Conservation (phyloP, 1,139 yeast genomes). For the Kazachstania sp. region DNA sequence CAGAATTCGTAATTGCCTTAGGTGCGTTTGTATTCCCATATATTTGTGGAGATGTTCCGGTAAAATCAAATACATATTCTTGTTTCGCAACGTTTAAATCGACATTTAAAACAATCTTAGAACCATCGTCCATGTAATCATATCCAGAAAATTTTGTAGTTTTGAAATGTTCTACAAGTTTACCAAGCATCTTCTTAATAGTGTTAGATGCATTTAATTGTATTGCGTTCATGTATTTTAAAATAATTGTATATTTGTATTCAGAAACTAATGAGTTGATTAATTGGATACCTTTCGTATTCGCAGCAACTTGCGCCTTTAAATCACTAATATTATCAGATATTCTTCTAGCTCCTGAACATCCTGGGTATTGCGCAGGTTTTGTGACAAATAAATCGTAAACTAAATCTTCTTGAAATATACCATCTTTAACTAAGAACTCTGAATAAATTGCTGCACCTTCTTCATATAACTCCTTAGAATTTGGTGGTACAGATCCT, state of each 20-base stretch:
- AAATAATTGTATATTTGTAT: conserved; percentile 33
- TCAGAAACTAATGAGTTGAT: conserved; percentile 34
- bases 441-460: conserved; percentile 42
- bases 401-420: conserved; percentile 37
- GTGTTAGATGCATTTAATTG: conserved; percentile 39
- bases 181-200: conserved; percentile 33
- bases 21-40: conserved; percentile 61
- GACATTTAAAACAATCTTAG: conserved; percentile 34
- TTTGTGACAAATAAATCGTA: conserved; percentile 32
- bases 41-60: conserved; percentile 49
- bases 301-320: conserved; percentile 44
- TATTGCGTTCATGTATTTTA: conserved; percentile 40
- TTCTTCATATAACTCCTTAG: conserved; percentile 40
- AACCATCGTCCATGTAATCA: conserved; percentile 44
- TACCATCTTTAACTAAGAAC: conserved; percentile 34
- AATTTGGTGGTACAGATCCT: conserved; percentile 43
- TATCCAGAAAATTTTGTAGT: conserved; percentile 28
- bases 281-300: conserved; percentile 39
- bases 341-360: conserved; percentile 41
- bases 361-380: conserved; percentile 38
- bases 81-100: conserved; percentile 35
- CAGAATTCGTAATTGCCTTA: conserved; percentile 70
- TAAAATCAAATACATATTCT: conserved; percentile 37
- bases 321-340: conserved; percentile 42
- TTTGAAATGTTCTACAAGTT: conserved; percentile 24